These are phyloP conservation scores for Aspergillus unguis DNA, from an alignment of 2,329 filamentous ascomycete species.

Conservation along the genomic window DNA sequence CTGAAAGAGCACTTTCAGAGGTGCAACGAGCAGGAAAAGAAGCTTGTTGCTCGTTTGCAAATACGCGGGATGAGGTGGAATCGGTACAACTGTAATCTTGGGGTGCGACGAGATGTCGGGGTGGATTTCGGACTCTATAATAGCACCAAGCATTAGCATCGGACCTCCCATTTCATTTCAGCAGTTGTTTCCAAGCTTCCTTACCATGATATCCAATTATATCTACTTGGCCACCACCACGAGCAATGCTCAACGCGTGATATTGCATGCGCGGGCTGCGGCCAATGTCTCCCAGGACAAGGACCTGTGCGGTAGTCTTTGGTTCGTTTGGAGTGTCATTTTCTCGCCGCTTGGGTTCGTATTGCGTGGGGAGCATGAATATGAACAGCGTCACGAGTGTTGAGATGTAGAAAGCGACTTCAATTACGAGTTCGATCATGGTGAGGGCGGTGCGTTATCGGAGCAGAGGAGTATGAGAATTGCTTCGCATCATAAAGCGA, in stretches of 20 bases:
- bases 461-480: background rate
- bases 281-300: slow-evolving; percentile 93
- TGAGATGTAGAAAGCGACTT: slow-evolving; percentile 43
- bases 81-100: slow-evolving; percentile 66
- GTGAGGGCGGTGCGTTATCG: background rate
- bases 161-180: too few relatives aligned
- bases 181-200: slow-evolving; percentile 3
- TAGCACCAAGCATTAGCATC: slow-evolving; percentile 2
- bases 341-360: slow-evolving; percentile 39
- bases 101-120: slow-evolving; percentile 69
- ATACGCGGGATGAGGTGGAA: slow-evolving; percentile 64
- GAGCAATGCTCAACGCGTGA: slow-evolving; percentile 87
- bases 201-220: slow-evolving; percentile 83
- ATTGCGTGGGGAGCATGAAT: slow-evolving; percentile 52
- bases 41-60: slow-evolving; percentile 66
- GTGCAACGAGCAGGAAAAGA: slow-evolving; percentile 73
- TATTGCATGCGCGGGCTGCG: slow-evolving; percentile 98
- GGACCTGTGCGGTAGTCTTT: slow-evolving; percentile 65
- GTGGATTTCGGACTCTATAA: slow-evolving; percentile 71
- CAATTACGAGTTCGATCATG: slow-evolving; percentile 38
- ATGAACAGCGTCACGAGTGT: slow-evolving; percentile 51
- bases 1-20: slow-evolving; percentile 84
- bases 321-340: slow-evolving; percentile 20
- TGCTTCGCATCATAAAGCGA: background rate
- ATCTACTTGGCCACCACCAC: slow-evolving; percentile 74